Evolutionary conservation across 495 filamentous ascomycete genomes (phyloP).

Genomic region (Aspergillus panamensis): DNA sequence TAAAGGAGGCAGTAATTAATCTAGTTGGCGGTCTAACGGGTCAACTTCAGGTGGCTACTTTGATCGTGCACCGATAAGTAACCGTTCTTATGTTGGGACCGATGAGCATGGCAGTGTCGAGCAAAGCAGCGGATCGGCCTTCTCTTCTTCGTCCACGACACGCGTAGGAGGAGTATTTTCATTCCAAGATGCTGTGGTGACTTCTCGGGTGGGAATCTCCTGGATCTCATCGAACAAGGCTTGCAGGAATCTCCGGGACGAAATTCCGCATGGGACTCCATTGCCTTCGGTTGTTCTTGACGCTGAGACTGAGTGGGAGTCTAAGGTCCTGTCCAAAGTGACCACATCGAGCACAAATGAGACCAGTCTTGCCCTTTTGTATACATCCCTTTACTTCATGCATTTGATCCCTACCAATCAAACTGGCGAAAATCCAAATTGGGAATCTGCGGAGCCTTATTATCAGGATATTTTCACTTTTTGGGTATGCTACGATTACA

Average conservation of each 20-base stretch:
- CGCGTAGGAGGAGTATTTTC: conserved; percentile 37
- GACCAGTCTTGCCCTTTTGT: conserved; percentile 57
- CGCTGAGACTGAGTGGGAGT: conserved; percentile 55
- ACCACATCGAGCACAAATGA: conserved; percentile 54
- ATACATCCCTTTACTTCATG: conserved; percentile 67
- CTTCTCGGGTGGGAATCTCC: conserved; percentile 66
- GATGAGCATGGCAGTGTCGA: conserved; percentile 30
- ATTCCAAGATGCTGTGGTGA: conserved; percentile 39
- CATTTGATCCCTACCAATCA: conserved; percentile 66
- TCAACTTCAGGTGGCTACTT: conserved; percentile 50
- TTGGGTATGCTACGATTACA: conserved; percentile 42
- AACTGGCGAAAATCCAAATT: conserved; percentile 68
- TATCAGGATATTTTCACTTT: conserved; percentile 47
- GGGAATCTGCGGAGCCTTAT: conserved; percentile 62
- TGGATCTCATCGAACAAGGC: conserved; percentile 64
- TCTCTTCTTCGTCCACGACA: conserved; percentile 27
- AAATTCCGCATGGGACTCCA: conserved; percentile 52
- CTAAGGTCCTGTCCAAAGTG: conserved; percentile 59
- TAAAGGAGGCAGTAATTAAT: background rate
- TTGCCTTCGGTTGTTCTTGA: conserved; percentile 47
- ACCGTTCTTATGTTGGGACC: conserved; percentile 30
- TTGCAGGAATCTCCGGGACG: conserved; percentile 53
- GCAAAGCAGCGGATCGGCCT: conserved; percentile 25
- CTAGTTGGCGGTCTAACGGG: background rate
- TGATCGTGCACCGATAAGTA: conserved; percentile 39